These are phyloP conservation scores for Saccharomycopsis hybrid DNA, from an alignment of 1,139 yeast species.

Conservation along the genomic window DNA sequence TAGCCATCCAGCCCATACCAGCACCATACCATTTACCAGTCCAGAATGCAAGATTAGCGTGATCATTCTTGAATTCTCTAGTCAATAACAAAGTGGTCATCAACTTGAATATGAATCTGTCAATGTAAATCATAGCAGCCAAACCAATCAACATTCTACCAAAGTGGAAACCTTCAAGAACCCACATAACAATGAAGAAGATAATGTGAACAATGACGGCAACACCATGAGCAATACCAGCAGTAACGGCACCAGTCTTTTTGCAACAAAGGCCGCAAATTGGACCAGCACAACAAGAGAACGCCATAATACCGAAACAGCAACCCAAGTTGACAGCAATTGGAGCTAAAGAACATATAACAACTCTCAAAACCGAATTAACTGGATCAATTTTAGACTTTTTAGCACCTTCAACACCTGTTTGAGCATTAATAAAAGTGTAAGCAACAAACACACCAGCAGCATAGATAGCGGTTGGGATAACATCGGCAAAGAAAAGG, in stretches of 20 bases:
- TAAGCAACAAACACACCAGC: constrained; percentile 89
- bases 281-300: constrained; percentile 98
- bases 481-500: constrained; percentile 75
- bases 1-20: constrained; percentile 92
- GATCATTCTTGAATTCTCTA: constrained; percentile 96
- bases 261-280: constrained; percentile 91
- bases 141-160: constrained; percentile 84
- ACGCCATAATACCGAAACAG: constrained; percentile 60
- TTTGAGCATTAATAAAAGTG: constrained; percentile 93
- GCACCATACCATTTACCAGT: constrained; percentile 98
- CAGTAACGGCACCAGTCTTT: constrained; percentile 95
- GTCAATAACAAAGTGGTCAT: constrained; percentile 77
- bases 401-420: constrained; percentile 89
- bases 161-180: constrained; percentile 85
- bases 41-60: constrained; percentile 98
- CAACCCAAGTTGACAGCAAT: constrained; percentile 87
- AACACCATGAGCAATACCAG: constrained; percentile 94
- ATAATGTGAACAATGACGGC: constrained; percentile 81
- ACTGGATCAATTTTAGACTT: constrained; percentile 49
- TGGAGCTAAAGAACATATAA: constrained; percentile 88
- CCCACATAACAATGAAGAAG: constrained; percentile 96
- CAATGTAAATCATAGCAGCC: constrained; percentile 76
- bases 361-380: constrained; percentile 78
- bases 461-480: constrained; percentile 80
- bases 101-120: constrained; percentile 82